phyloP scores from a whole-genome alignment of 805 yeast genomes.

The Saccharomycopsis lassenensis region DNA sequence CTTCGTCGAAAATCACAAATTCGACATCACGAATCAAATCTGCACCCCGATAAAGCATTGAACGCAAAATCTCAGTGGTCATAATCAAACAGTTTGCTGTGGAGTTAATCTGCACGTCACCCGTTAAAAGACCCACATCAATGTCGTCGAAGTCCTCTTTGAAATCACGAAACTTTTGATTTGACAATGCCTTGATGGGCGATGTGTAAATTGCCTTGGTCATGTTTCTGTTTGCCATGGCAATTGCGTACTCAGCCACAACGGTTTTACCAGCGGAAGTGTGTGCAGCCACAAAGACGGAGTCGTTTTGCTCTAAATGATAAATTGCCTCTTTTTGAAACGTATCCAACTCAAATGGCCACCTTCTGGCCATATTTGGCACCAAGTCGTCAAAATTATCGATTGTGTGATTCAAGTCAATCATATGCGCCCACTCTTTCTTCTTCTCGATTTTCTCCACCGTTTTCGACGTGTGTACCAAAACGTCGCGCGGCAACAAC shows the following conservation, averaged over 20 bases:
- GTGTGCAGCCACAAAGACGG: conserved; percentile 97
- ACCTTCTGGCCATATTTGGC: conserved; percentile 84
- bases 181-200: conserved; percentile 84
- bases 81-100: conserved; percentile 93
- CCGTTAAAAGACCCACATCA: conserved; percentile 91
- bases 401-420: conserved; percentile 72
- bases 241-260: conserved; percentile 96
- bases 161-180: conserved; percentile 85
- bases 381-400: conserved; percentile 80
- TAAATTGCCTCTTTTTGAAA: conserved; percentile 96
- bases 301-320: conserved; percentile 94
- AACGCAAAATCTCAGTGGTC: conserved; percentile 94
- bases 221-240: conserved; percentile 93
- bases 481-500: conserved; percentile 39
- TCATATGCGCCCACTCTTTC: conserved; percentile 90
- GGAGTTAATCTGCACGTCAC: conserved; percentile 95
- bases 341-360: conserved; percentile 92
- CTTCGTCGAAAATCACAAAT: conserved; percentile 95
- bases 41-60: conserved; percentile 94
- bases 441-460: conserved; percentile 25
- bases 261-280: conserved; percentile 99
- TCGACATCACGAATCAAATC: conserved; percentile 95
- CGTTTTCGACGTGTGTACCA: conserved; percentile 31
- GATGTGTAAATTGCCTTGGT: conserved; percentile 95
- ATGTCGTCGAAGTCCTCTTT: conserved; percentile 66